These are phyloP conservation scores for Aaosphaeria arxii DNA, from an alignment of 2,329 filamentous ascomycete species.

Conservation along the genomic window DNA sequence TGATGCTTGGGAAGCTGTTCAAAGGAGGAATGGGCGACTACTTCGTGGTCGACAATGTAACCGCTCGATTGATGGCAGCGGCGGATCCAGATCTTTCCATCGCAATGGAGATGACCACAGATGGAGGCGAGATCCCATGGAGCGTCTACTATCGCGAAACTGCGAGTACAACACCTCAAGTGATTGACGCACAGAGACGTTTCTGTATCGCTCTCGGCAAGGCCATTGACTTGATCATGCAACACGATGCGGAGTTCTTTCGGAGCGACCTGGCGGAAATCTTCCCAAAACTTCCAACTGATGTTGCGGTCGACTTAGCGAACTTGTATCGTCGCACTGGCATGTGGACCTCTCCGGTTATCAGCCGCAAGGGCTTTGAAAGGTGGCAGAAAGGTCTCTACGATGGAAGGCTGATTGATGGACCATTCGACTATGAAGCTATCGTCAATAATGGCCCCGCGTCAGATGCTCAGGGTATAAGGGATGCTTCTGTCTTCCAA, in stretches of 20 bases:
- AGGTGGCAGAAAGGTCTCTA: slow-evolving; percentile 14
- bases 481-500: neutral
- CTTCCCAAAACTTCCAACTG: slow-evolving; percentile 8
- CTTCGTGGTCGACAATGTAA: slow-evolving; percentile 15
- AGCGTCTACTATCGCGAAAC: slow-evolving; percentile 15
- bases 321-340: slow-evolving; percentile 9
- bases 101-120: slow-evolving; percentile 9
- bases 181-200: slow-evolving; percentile 8
- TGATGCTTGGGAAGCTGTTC: slow-evolving; percentile 15
- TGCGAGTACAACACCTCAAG: slow-evolving; percentile 7
- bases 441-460: slow-evolving; percentile 9
- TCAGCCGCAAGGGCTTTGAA: slow-evolving; percentile 9
- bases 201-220: slow-evolving; percentile 8
- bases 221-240: neutral
- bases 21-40: slow-evolving; percentile 16
- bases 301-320: slow-evolving; percentile 8
- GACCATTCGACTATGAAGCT: slow-evolving; percentile 8
- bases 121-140: slow-evolving; percentile 13
- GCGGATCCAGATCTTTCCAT: slow-evolving; percentile 9
- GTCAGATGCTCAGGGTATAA: slow-evolving; percentile 1
- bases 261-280: slow-evolving; percentile 2
- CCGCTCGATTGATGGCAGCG: slow-evolving; percentile 9
- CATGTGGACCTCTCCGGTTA: slow-evolving; percentile 9
- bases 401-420: slow-evolving; percentile 8
- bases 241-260: neutral